Percentiles rank a stretch among this genome's conserved stretches.
Conservation (phyloP, 805 yeast species). For the Hyphopichia homilentoma region DNA sequence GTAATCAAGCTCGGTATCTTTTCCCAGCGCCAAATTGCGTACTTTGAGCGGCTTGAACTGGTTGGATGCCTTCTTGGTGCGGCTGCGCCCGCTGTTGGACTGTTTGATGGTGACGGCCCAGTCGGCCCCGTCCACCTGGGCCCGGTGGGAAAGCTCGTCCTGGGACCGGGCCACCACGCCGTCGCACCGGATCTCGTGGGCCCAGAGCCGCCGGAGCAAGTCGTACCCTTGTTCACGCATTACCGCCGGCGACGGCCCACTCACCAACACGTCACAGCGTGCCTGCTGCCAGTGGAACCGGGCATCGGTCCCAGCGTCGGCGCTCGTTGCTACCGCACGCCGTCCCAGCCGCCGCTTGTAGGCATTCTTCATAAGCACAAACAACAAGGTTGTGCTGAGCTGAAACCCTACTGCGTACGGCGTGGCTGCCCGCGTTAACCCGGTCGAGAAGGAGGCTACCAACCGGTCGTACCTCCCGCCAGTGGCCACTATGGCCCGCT, state of each 20-base stretch:
- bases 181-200: constrained; percentile 76
- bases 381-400: constrained; percentile 50
- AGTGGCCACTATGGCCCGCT: constrained; percentile 58
- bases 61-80: constrained; percentile 14
- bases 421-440: constrained; percentile 18
- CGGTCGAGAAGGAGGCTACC: constrained; percentile 61
- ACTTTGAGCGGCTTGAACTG: constrained; percentile 75
- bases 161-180: constrained; percentile 26
- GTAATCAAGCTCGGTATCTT: constrained; percentile 70
- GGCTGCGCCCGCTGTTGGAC: constrained; percentile 42
- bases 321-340: constrained; percentile 3
- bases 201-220: constrained; percentile 67
- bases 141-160: constrained; percentile 66
- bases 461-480: constrained; percentile 92
- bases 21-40: constrained; percentile 53
- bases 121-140: constrained; percentile 65
- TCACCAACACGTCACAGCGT: constrained; percentile 79
- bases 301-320: constrained; percentile 3
- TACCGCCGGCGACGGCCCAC: constrained; percentile 58
- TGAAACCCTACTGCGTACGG: constrained; percentile 80
- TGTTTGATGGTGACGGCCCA: constrained; percentile 81
- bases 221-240: constrained; percentile 62
- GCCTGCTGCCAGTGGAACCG: constrained; percentile 23
- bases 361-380: constrained; percentile 31
- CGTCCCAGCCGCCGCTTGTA: too few relatives aligned